Conservation (phyloP, 2,329 filamentous ascomycete genomes). For the Exophiala bonariae region DNA sequence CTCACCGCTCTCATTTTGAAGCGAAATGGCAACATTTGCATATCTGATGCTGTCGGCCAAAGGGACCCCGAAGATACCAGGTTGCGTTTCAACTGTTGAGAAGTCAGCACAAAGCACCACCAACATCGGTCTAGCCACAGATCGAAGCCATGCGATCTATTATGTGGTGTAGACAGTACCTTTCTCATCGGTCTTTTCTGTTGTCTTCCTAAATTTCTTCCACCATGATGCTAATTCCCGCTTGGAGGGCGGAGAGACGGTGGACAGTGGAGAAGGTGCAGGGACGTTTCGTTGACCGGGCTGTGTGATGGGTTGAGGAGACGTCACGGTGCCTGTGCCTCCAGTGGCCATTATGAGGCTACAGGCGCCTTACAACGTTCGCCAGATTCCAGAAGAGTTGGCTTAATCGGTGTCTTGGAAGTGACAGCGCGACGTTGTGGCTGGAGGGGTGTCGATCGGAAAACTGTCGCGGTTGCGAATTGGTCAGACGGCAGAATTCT, state of each 20-base stretch:
- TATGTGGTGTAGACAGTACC: slow-evolving; percentile 43
- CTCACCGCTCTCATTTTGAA: slow-evolving; percentile 86
- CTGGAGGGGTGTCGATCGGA: not conserved
- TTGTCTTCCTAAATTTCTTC: slow-evolving; percentile 83
- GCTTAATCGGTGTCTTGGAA: not conserved
- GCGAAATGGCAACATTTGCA: slow-evolving; percentile 95
- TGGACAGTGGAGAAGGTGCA: slow-evolving; percentile 46
- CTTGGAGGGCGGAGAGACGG: slow-evolving; percentile 74
- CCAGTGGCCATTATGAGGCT: slow-evolving; percentile 25
- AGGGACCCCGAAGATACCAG: slow-evolving; percentile 89
- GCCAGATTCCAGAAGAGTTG: slow-evolving; percentile 1
- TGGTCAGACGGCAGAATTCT: not conserved
- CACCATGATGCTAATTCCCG: slow-evolving; percentile 94
- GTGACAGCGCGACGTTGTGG: not conserved
- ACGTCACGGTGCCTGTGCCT: slow-evolving; percentile 17
- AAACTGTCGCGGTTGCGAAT: not conserved
- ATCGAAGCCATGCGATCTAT: not conserved
- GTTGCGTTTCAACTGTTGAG: slow-evolving; percentile 16
- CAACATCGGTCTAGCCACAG: not conserved
- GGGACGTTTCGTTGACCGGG: slow-evolving; percentile 32
- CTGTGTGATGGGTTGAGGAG: slow-evolving; percentile 19
- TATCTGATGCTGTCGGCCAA: slow-evolving; percentile 94
- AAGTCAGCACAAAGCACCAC: slow-evolving; percentile 15
- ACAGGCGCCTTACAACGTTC: slow-evolving; percentile 19
- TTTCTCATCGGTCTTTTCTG: slow-evolving; percentile 64